phyloP scores from a whole-genome alignment of 306 rosid species.

The Ziziphus jujuba region DNA sequence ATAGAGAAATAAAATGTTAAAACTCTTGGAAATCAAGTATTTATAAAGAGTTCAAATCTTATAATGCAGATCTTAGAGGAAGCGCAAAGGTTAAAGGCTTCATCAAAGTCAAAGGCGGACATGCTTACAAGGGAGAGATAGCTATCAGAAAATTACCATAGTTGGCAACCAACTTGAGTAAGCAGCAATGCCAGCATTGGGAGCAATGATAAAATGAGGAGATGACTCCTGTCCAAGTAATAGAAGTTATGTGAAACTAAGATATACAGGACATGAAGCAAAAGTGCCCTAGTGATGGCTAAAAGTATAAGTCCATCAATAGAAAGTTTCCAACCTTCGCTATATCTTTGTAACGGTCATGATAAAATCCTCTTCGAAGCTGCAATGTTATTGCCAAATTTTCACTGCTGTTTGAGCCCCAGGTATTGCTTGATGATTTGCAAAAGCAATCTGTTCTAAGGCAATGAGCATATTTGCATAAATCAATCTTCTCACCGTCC shows the following conservation, averaged over 20 bases:
- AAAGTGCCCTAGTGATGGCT: not conserved
- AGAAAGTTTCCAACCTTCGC: slow-evolving; percentile 44
- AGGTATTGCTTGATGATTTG: slow-evolving; percentile 48
- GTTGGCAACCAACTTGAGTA: slow-evolving; percentile 89
- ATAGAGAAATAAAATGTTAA: slow-evolving; percentile 12
- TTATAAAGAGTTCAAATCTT: not conserved
- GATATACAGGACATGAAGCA: not conserved
- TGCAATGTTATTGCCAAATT: slow-evolving; percentile 52
- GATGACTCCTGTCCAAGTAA: slow-evolving; percentile 44
- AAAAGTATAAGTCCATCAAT: not conserved
- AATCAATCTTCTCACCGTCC: slow-evolving; percentile 66
- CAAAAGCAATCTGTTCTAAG: slow-evolving; percentile 55
- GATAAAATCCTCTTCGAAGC: slow-evolving; percentile 78
- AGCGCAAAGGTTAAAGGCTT: too few species aligned
- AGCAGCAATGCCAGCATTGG: slow-evolving; percentile 88
- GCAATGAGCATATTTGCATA: slow-evolving; percentile 56
- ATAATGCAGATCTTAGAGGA: too few species aligned
- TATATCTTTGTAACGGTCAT: slow-evolving; percentile 68
- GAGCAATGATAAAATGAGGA: slow-evolving; percentile 79
- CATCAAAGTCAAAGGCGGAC: not conserved
- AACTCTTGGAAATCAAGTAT: not conserved
- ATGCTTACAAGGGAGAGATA: not conserved
- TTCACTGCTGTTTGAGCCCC: slow-evolving; percentile 17
- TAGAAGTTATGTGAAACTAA: slow-evolving; percentile 12
- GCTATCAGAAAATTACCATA: slow-evolving; percentile 50